Percentiles rank a stretch among this genome's conserved stretches.
These are phyloP conservation scores for Knoxdaviesia proteae DNA, from an alignment of 2,329 filamentous ascomycete species.

Conservation along the genomic window DNA sequence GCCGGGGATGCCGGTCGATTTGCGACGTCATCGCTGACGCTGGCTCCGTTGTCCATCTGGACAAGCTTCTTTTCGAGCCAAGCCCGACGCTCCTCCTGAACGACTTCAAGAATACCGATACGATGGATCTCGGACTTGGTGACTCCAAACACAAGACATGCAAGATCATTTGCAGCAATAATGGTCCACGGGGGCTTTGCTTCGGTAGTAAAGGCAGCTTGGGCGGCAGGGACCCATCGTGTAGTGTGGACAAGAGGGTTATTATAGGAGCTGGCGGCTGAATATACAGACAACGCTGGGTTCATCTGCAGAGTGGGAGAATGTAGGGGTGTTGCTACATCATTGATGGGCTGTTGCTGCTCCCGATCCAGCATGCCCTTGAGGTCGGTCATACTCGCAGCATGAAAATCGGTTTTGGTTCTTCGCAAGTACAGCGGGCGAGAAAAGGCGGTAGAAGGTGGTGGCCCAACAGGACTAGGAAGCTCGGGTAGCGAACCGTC, in stretches of 20 bases:
- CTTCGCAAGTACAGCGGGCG: neutral
- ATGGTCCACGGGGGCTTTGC: conserved; percentile 84
- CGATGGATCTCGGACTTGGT: conserved; percentile 42
- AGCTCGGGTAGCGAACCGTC: no score
- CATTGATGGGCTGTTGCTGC: neutral
- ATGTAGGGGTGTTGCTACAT: neutral
- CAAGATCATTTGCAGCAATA: conserved; percentile 83
- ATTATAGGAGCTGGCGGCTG: conserved; percentile 1
- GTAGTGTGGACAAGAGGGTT: conserved; percentile 45
- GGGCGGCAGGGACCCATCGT: conserved; percentile 74
- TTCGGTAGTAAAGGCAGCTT: conserved; percentile 97
- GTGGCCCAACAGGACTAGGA: no score
- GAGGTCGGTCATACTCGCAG: neutral
- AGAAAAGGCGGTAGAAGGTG: no score
- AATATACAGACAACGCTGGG: conserved; percentile 1
- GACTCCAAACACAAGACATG: conserved; percentile 62
- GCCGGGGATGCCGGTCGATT: conserved; percentile 14
- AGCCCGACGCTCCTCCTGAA: conserved; percentile 67
- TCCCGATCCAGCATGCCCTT: conserved; percentile 1
- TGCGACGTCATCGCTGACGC: conserved; percentile 15
- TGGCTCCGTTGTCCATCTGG: conserved; percentile 32
- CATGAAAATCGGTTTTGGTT: conserved; percentile 3
- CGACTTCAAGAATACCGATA: conserved; percentile 85
- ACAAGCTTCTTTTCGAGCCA: conserved; percentile 80
- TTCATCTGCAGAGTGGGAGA: neutral